A percentile compares a stretch with the other conserved stretches of the same genome.
Conservation (phyloP, 2,329 filamentous ascomycete genomes). For the Drechslera avenae region DNA sequence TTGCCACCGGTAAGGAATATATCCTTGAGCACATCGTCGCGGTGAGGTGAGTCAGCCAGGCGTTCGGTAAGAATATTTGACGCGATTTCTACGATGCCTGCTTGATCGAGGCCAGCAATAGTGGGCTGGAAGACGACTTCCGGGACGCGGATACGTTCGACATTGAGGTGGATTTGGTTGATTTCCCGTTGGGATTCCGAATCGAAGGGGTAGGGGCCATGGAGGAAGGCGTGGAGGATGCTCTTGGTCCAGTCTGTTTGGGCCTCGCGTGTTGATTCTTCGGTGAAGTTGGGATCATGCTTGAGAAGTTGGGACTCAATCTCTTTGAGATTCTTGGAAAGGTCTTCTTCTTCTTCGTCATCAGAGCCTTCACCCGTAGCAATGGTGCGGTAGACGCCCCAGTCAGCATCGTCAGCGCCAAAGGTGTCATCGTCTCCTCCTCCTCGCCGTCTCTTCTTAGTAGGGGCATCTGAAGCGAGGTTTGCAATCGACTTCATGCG, state of each 20-base stretch:
- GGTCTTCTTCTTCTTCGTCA: conserved; percentile 91
- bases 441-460: conserved; percentile 81
- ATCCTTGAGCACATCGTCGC: conserved; percentile 76
- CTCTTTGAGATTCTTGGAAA: conserved; percentile 71
- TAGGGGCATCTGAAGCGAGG: conserved; percentile 84
- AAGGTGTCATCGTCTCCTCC: conserved; percentile 95
- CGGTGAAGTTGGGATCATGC: conserved; percentile 86
- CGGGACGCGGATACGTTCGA: conserved; percentile 91
- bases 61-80: conserved; percentile 88
- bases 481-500: conserved; percentile 99
- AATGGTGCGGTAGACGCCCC: conserved; percentile 94
- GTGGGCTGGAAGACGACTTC: conserved; percentile 92
- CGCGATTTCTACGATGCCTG: conserved; percentile 89
- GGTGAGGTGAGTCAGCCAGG: conserved; percentile 62
- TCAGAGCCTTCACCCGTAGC: conserved; percentile 80
- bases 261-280: conserved; percentile 88
- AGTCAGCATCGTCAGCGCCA: conserved; percentile 95
- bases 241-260: conserved; percentile 95
- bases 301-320: conserved; percentile 85
- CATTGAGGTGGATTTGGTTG: conserved; percentile 92
- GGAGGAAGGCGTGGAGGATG: conserved; percentile 85
- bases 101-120: conserved; percentile 91
- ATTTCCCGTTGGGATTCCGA: conserved; percentile 77
- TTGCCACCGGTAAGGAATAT: conserved; percentile 96
- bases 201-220: conserved; percentile 86